Evolutionary conservation across 164 flowering plant genomes (phyloP).

Genomic region (Magnolia changhungtana): DNA sequence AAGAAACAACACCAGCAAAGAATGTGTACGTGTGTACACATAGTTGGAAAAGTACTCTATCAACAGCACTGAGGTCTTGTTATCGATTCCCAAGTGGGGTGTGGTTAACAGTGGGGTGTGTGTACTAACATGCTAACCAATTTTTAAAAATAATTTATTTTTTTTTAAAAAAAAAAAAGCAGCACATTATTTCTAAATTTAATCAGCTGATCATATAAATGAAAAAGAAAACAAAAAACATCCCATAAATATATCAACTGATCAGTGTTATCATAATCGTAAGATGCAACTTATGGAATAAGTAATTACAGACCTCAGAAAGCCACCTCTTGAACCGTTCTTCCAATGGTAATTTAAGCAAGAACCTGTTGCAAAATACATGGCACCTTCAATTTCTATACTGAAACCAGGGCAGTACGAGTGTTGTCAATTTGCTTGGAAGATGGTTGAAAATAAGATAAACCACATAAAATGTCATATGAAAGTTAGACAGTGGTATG

Average conservation of each 20-base stretch:
- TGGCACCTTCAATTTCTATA: background rate
- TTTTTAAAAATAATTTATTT: too few species aligned
- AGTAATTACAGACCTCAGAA: constrained; percentile 49
- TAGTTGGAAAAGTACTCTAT: too few species aligned
- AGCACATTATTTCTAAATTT: background rate
- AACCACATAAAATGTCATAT: too few species aligned
- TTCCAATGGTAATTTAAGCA: constrained; percentile 59
- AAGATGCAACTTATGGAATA: background rate
- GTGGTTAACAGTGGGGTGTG: too few species aligned
- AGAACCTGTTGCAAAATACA: constrained; percentile 31
- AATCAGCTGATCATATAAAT: background rate
- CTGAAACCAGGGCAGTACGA: constrained; percentile 1
- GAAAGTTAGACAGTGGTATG: too few species aligned
- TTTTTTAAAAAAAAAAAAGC: too few species aligned
- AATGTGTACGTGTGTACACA: too few species aligned
- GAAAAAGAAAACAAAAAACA: background rate
- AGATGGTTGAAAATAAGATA: too few species aligned
- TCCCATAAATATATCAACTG: background rate
- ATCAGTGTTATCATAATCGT: background rate
- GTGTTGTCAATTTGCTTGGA: too few species aligned
- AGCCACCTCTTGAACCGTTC: constrained; percentile 52
- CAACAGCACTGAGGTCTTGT: too few species aligned
- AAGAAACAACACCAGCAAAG: too few species aligned
- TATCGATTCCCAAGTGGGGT: too few species aligned
- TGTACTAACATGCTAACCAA: background rate